These are phyloP conservation scores for Backusella mclennaniae DNA, from an alignment of 192 early-diverging fungal genomes.

Conservation along the genomic window DNA sequence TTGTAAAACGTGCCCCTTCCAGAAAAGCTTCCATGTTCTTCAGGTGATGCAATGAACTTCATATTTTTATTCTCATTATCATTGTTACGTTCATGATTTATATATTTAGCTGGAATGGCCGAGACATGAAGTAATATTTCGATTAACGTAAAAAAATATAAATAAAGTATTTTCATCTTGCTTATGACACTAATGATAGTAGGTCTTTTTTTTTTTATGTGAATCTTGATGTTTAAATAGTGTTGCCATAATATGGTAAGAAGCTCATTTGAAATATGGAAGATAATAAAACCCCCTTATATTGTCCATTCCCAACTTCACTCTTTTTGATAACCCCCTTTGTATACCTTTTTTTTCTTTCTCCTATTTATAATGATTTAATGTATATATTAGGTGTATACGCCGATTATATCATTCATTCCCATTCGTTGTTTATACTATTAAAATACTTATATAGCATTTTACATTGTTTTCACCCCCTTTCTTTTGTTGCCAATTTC, in stretches of 20 bases:
- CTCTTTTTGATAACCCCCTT: background rate
- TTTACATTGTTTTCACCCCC: conserved; percentile 7
- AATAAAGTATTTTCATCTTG: background rate
- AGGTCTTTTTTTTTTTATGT: background rate
- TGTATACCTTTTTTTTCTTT: background rate
- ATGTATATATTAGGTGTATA: background rate
- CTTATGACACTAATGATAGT: background rate
- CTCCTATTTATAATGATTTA: background rate
- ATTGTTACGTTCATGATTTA: background rate
- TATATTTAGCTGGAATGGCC: background rate
- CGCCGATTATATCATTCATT: background rate
- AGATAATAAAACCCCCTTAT: background rate
- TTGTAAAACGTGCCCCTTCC: conserved; percentile 33
- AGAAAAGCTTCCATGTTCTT: conserved; percentile 5
- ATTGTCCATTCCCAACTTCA: background rate
- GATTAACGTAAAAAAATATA: background rate
- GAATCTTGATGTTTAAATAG: background rate
- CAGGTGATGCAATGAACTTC: background rate
- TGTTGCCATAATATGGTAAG: conserved; percentile 12
- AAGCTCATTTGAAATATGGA: conserved; percentile 8
- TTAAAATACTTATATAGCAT: background rate
- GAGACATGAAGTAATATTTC: background rate
- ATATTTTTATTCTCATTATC: background rate
- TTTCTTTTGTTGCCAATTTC: conserved; percentile 1
- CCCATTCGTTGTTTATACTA: background rate